Evolutionary conservation across 169 alveolate species (phyloP).

Genomic region (Plasmodium relictum): DNA sequence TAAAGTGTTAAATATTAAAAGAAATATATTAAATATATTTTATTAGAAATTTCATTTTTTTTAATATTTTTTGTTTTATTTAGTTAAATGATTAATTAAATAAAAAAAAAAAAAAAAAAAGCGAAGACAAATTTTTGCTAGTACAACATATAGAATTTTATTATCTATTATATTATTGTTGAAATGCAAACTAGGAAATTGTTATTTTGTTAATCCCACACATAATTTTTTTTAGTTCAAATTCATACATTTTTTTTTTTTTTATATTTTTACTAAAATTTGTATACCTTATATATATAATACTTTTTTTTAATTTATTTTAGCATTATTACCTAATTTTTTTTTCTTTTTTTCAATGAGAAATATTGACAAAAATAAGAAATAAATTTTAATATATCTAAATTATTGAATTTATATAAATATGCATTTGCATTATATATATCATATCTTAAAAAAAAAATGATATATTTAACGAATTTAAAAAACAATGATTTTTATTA

Average conservation of each 20-base stretch:
- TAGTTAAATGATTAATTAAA: slow-evolving; percentile 5
- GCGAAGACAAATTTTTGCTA: slow-evolving; percentile 7
- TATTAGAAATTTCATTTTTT: too few relatives aligned
- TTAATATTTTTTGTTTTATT: slow-evolving; percentile 16
- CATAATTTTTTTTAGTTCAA: slow-evolving; percentile 15
- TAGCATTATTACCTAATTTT: neutral
- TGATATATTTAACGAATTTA: slow-evolving; percentile 39
- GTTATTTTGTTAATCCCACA: slow-evolving; percentile 33
- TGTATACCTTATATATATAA: slow-evolving; percentile 16
- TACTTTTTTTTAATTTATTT: slow-evolving; percentile 1
- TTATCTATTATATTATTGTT: slow-evolving; percentile 1
- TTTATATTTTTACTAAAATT: slow-evolving; percentile 14
- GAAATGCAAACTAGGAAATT: slow-evolving; percentile 34
- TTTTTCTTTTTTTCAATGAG: neutral
- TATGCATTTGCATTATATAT: slow-evolving; percentile 4
- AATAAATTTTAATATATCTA: slow-evolving; percentile 9
- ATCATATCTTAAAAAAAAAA: slow-evolving; percentile 31
- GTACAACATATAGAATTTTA: slow-evolving; percentile 4
- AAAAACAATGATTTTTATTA: slow-evolving; percentile 24
- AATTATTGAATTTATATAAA: slow-evolving; percentile 1
- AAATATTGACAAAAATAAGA: neutral
- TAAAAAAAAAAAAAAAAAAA: slow-evolving; percentile 1
- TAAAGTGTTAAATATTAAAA: neutral
- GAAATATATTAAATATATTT: neutral
- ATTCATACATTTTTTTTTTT: slow-evolving; percentile 1